phyloP scores from a whole-genome alignment of 2,329 filamentous ascomycete species.

The Aspergillus puulaauensis region DNA sequence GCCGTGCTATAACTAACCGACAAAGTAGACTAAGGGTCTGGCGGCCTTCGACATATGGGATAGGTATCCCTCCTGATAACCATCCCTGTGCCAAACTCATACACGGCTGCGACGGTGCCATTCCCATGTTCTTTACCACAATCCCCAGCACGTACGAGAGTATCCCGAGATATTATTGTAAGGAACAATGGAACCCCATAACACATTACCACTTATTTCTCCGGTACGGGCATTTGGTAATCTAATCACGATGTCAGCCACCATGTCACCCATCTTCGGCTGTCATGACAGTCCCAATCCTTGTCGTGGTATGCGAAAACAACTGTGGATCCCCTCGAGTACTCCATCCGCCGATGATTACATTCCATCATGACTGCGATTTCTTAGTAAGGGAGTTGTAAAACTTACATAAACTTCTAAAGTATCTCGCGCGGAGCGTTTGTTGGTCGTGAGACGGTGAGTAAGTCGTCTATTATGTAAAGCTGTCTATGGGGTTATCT shows the following conservation, averaged over 20 bases:
- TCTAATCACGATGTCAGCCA: neutral
- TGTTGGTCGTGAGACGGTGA: neutral
- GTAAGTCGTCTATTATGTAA: neutral
- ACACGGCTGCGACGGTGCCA: neutral
- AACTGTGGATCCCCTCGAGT: neutral
- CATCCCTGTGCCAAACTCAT: neutral
- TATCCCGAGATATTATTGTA: neutral
- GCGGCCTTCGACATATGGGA: neutral
- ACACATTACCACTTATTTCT: too few species aligned
- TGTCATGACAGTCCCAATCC: neutral
- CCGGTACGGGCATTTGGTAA: neutral
- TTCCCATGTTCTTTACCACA: too few species aligned
- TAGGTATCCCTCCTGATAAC: neutral
- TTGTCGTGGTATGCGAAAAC: neutral
- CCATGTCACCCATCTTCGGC: neutral
- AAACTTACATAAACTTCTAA: neutral
- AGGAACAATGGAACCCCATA: too few species aligned
- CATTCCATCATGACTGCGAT: neutral
- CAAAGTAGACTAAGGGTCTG: neutral
- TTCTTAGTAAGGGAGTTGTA: neutral
- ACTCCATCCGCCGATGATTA: neutral
- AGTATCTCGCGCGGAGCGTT: neutral
- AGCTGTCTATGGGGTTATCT: neutral
- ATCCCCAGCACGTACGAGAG: neutral
- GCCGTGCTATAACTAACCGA: neutral